Base-by-base conservation (phyloP, 805 yeast species). In the Isabelozyma heimii region DNA sequence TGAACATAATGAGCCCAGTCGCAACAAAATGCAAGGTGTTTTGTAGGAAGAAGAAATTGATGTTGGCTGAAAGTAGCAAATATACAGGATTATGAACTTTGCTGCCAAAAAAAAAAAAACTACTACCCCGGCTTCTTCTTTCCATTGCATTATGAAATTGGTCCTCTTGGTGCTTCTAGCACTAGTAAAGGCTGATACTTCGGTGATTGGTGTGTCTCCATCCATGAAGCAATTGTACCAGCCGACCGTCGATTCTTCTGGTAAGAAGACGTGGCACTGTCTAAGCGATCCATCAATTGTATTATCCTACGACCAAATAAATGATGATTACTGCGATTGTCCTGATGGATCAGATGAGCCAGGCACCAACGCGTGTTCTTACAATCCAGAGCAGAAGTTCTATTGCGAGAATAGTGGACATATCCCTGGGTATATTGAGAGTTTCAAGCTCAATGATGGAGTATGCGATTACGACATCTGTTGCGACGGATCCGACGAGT, bases 271-370 rank as follows among this genome's bases (percentile, higher is more conserved):
- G 35, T 92, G 94, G 89, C 66, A 72, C 5, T 92, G 98, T 70
- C 64, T 92, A 37, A 58, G 67, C 30, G 77, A 87, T 59, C 85
- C 94, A 0, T 77, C 81, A n/a, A 80, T 90, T 5, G 73, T 72
- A 16, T 67, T 92, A 15, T 73, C 84, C 39, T 72, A 73, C 45
- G 71, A 71, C 37, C 87, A 84, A 59, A 77, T 92, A 57, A 92
- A 92, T 63, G 97, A 94, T 65, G 87, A 91, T 57, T 85, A 78
- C 61, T 92, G 98, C 68, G 98, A 94, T 61, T 92, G 98, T 70
- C 97, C 97, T 0, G 99, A 94, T 69, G 98, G 98, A 0, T 83
- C 91, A 4, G 99, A 94, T 69, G 98, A 94, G 65, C 97, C 97
- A 0, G 97, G 97, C 0, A 92, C 98, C 0, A 72, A 85, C 38